Evolutionary conservation across 306 rosid species (phyloP).

Genomic region (Pyrus pyrifolia): DNA sequence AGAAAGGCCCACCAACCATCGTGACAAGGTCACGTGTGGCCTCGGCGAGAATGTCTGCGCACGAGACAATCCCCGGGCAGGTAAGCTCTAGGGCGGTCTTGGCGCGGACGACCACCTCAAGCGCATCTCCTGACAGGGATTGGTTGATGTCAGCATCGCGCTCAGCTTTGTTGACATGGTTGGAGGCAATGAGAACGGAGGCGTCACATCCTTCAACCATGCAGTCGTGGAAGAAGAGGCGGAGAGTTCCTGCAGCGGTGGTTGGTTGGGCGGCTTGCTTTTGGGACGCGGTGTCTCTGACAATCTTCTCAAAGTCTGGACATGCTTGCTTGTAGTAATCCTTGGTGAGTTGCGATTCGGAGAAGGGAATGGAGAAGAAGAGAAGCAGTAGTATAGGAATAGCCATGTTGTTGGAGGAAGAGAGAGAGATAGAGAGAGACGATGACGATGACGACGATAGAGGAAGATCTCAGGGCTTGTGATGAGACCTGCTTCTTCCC

Average conservation of each 20-base stretch:
- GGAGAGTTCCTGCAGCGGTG: constrained; percentile 42
- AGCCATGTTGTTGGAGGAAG: constrained; percentile 7
- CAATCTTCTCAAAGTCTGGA: constrained; percentile 29
- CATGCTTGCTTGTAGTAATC: constrained; percentile 37
- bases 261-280: constrained; percentile 31
- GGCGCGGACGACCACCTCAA: constrained; percentile 32
- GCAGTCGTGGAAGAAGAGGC: constrained; percentile 46
- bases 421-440: background rate
- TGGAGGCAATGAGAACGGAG: constrained; percentile 32
- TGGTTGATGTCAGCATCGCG: constrained; percentile 38
- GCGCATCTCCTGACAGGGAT: constrained; percentile 41
- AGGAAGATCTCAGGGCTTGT: background rate
- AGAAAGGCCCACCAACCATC: constrained; percentile 46
- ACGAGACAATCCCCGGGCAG: constrained; percentile 51
- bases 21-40: constrained; percentile 41
- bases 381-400: background rate
- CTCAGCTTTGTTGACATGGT: constrained; percentile 34
- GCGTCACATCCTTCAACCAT: constrained; percentile 48
- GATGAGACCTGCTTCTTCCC: background rate
- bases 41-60: constrained; percentile 44
- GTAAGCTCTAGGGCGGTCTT: constrained; percentile 42
- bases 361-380: constrained; percentile 2
- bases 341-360: constrained; percentile 21
- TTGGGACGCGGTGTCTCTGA: constrained; percentile 24
- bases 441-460: background rate